Conservation (phyloP, 257 asterid species). For the Ilex asprella region DNA sequence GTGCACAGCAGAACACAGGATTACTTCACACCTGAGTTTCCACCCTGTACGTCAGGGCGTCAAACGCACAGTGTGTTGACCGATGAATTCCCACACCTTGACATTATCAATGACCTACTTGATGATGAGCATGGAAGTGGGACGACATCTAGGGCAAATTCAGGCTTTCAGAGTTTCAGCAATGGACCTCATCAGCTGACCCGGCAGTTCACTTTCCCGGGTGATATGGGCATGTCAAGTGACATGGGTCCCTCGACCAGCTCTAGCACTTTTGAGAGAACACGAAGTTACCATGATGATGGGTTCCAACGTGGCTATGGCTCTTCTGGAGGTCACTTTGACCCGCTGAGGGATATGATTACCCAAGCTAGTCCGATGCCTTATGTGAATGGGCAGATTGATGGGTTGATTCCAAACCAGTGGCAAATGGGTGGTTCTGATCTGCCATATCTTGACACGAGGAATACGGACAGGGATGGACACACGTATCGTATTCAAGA, state of each 20-base stretch:
- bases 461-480: conserved; percentile 43
- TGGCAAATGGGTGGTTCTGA: conserved; percentile 73
- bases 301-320: conserved; percentile 37
- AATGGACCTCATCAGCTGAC: conserved; percentile 41
- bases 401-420: conserved; percentile 43
- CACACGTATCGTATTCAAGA: conserved; percentile 49
- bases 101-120: conserved; percentile 76
- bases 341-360: conserved; percentile 40
- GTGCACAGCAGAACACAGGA: background rate
- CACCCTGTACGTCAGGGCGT: background rate
- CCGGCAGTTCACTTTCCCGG: conserved; percentile 51
- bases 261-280: conserved; percentile 48
- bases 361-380: conserved; percentile 34
- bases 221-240: conserved; percentile 42
- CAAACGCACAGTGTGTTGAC: conserved; percentile 17
- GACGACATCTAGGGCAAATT: conserved; percentile 20
- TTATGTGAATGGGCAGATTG: conserved; percentile 50
- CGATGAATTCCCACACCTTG: conserved; percentile 51
- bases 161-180: conserved; percentile 39
- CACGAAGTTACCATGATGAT: conserved; percentile 43
- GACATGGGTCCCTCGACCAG: conserved; percentile 33
- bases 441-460: conserved; percentile 24
- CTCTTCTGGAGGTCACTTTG: conserved; percentile 33
- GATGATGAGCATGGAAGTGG: conserved; percentile 67
- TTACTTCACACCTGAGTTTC: background rate